These are phyloP conservation scores for Boletus tylopilopsis DNA, from an alignment of 768 basidiomycete species.

Conservation along the genomic window DNA sequence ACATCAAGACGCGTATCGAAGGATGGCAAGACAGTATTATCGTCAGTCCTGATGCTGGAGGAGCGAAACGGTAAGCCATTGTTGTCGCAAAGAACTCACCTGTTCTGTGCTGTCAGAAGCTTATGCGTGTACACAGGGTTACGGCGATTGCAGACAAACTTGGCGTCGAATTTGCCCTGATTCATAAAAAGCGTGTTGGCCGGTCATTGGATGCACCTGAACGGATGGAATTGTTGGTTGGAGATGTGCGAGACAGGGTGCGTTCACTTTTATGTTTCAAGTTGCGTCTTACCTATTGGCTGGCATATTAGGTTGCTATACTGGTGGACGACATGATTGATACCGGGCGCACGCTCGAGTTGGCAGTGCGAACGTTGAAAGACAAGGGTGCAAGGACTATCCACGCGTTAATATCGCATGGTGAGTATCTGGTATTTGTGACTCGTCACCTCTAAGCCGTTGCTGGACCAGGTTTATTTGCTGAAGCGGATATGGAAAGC, in stretches of 20 bases:
- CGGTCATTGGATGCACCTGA: constrained; percentile 64
- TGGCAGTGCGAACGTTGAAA: constrained; percentile 81
- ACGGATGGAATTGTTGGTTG: constrained; percentile 91
- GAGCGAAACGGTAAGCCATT: constrained; percentile 88
- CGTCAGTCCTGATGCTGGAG: constrained; percentile 96
- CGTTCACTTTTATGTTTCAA: not conserved
- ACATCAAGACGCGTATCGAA: constrained; percentile 83
- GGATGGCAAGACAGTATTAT: constrained; percentile 88
- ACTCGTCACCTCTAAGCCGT: constrained; percentile 2
- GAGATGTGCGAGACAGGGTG: constrained; percentile 88
- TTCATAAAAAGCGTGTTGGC: constrained; percentile 84
- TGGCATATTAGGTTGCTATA: constrained; percentile 66
- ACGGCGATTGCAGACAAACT: constrained; percentile 96
- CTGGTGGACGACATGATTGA: constrained; percentile 99
- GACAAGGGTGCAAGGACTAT: constrained; percentile 88
- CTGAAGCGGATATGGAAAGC: constrained; percentile 65
- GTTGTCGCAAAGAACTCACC: not conserved
- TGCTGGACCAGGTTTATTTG: constrained; percentile 60
- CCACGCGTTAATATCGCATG: constrained; percentile 90
- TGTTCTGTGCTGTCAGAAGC: not conserved
- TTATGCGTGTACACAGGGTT: constrained; percentile 50
- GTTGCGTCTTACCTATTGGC: constrained; percentile 6
- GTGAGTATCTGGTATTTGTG: constrained; percentile 37
- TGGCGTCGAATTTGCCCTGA: constrained; percentile 91
- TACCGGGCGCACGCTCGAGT: constrained; percentile 79